Evolutionary conservation across 1,139 yeast genomes (phyloP).

Genomic region (Pichia sp.): DNA sequence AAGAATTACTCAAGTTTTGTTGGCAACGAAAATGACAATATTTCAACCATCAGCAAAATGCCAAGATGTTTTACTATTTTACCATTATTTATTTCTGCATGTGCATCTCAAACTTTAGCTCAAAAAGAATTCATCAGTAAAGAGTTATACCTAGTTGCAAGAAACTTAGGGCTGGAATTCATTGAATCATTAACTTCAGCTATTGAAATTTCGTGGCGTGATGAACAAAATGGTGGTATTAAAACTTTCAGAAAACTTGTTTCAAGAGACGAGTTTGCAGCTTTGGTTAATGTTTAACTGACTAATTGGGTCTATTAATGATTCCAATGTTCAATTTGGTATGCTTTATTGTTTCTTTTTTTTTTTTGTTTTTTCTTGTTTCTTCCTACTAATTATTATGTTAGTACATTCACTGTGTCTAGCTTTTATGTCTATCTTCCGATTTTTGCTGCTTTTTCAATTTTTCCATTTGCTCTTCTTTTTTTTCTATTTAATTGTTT

Average conservation of each 20-base stretch:
- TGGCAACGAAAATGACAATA: not conserved
- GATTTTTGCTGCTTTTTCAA: not conserved
- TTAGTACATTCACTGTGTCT: not conserved
- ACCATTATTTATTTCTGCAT: constrained; percentile 31
- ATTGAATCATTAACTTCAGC: constrained; percentile 18
- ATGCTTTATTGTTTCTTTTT: too few species aligned
- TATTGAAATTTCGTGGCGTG: constrained; percentile 27
- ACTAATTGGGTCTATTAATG: not conserved
- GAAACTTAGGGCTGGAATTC: constrained; percentile 15
- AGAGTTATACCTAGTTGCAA: constrained; percentile 22
- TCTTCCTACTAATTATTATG: not conserved
- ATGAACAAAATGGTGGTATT: constrained; percentile 12
- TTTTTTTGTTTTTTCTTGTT: not conserved
- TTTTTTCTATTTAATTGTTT: not conserved
- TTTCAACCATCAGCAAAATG: not conserved
- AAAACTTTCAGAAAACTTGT: constrained; percentile 17
- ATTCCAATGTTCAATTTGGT: too few species aligned
- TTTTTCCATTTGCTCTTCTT: not conserved
- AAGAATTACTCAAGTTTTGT: constrained; percentile 7
- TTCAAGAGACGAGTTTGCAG: constrained; percentile 15
- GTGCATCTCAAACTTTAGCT: constrained; percentile 23
- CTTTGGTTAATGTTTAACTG: constrained; percentile 3
- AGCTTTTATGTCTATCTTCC: not conserved
- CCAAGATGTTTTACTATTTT: constrained; percentile 16
- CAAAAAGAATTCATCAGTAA: constrained; percentile 26